Evolutionary conservation across 2,329 filamentous ascomycete genomes (phyloP).

Genomic region (Verticillium zaregamsianum): DNA sequence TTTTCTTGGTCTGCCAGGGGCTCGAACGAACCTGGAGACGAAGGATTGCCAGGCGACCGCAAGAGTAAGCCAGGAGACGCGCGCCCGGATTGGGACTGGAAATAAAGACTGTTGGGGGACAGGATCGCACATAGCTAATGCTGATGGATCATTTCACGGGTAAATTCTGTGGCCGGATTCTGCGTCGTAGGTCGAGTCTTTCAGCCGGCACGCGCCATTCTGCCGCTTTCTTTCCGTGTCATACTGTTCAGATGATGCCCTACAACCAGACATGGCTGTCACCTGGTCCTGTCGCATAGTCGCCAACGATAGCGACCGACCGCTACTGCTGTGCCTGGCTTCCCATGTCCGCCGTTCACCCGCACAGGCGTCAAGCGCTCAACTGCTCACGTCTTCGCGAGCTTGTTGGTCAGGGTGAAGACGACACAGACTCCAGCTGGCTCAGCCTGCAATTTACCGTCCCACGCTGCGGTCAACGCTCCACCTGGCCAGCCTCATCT

Average conservation of each 20-base stretch:
- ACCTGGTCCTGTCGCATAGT: too few species aligned
- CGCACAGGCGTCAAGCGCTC: too few species aligned
- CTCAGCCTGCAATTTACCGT: background rate
- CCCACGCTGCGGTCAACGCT: background rate
- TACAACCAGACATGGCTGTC: too few species aligned
- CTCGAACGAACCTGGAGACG: background rate
- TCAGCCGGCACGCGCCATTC: too few species aligned
- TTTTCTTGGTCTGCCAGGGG: conserved; percentile 11
- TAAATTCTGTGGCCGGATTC: background rate
- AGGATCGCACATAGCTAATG: background rate
- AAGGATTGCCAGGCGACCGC: background rate
- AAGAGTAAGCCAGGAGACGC: background rate
- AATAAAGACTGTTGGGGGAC: background rate
- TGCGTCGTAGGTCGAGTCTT: background rate
- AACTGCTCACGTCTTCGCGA: too few species aligned
- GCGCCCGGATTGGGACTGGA: background rate
- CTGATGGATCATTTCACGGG: background rate
- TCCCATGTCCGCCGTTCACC: too few species aligned
- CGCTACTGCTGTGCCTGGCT: too few species aligned
- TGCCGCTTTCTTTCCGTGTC: background rate
- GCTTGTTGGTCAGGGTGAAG: too few species aligned
- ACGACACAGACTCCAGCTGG: background rate
- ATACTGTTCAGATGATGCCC: background rate
- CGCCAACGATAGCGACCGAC: too few species aligned
- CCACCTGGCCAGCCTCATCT: background rate